These are phyloP conservation scores for Cytospora mali DNA, from an alignment of 2,329 filamentous ascomycete genomes.

Conservation along the genomic window DNA sequence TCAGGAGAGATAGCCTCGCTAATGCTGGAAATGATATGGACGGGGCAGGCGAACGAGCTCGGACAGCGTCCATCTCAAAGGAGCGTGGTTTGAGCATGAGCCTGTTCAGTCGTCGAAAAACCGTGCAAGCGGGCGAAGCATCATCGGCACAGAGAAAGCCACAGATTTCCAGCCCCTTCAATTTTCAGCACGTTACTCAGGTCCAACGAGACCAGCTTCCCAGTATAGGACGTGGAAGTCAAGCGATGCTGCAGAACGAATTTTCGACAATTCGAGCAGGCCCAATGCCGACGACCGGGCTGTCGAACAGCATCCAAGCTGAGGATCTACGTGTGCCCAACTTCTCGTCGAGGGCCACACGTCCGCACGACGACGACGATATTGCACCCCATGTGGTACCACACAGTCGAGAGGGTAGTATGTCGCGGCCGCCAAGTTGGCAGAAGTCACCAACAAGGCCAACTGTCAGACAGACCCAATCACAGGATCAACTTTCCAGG, in stretches of 20 bases:
- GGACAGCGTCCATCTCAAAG: constrained; percentile 31
- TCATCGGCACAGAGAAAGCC: constrained; percentile 43
- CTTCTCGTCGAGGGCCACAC: constrained; percentile 47
- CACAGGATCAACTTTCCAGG: constrained; percentile 52
- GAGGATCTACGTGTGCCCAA: constrained; percentile 50
- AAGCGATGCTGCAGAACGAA: constrained; percentile 47
- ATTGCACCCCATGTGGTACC: constrained; percentile 26
- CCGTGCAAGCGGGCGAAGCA: constrained; percentile 38
- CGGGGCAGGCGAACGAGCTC: constrained; percentile 31
- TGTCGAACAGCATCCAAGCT: constrained; percentile 41
- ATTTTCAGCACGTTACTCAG: constrained; percentile 68
- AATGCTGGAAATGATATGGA: constrained; percentile 49
- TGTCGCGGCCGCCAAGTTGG: constrained; percentile 34
- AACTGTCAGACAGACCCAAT: constrained; percentile 48
- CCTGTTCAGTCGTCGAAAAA: constrained; percentile 54
- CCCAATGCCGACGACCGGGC: constrained; percentile 40
- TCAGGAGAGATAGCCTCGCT: constrained; percentile 55
- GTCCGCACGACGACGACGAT: constrained; percentile 23
- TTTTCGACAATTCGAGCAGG: constrained; percentile 45
- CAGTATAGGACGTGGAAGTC: constrained; percentile 44
- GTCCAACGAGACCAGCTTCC: constrained; percentile 53
- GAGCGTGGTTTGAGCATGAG: constrained; percentile 23
- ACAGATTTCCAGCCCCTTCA: constrained; percentile 65
- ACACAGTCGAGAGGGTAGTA: constrained; percentile 29
- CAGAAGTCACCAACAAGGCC: constrained; percentile 40